A percentile compares a stretch with the other conserved stretches of the same genome.
Evolutionary conservation across 148 eudicot species (phyloP).

Genomic region (Rhododendron mucronatum): DNA sequence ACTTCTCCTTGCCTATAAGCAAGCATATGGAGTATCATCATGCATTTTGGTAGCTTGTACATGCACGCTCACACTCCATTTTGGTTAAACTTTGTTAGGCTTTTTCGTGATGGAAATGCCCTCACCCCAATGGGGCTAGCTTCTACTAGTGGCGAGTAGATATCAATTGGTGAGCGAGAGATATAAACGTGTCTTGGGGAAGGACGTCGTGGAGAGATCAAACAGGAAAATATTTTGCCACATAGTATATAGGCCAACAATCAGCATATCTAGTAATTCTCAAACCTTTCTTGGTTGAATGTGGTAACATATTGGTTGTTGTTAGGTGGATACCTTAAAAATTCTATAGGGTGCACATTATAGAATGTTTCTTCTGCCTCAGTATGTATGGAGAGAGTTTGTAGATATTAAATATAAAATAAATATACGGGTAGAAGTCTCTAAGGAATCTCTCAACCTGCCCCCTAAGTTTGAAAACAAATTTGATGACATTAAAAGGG

Average conservation of each 20-base stretch:
- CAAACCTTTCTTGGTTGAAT: not conserved
- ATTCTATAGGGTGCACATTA: not conserved
- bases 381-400: not conserved
- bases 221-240: not conserved
- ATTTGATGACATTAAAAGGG: not conserved
- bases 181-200: not conserved
- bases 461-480: not conserved
- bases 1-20: not conserved
- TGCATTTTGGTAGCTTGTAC: not conserved
- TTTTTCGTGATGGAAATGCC: not conserved
- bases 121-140: not conserved
- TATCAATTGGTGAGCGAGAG: not conserved
- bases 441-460: not conserved
- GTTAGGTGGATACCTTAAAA: not conserved
- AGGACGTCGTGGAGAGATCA: not conserved
- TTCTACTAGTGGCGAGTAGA: not conserved
- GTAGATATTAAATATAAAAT: not conserved
- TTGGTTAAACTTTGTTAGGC: not conserved
- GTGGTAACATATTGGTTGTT: not conserved
- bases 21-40: not conserved
- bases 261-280: not conserved
- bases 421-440: not conserved
- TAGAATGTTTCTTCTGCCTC: not conserved
- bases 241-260: not conserved
- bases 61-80: not conserved